These are phyloP conservation scores for Pichia occidentalis DNA, from an alignment of 805 yeast species.

Conservation along the genomic window DNA sequence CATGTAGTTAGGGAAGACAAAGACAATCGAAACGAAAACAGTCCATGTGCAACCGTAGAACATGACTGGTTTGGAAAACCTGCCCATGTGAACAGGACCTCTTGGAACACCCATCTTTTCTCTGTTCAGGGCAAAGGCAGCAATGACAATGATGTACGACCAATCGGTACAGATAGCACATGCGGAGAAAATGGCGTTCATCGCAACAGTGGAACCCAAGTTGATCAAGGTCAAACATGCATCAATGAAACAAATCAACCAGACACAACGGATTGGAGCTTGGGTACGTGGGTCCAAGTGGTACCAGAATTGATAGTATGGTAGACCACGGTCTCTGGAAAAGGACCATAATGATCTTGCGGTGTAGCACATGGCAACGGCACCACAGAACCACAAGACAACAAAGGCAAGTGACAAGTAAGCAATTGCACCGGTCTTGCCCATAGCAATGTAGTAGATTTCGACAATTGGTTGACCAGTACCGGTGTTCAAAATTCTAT, in stretches of 20 bases:
- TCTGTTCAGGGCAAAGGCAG: conserved; percentile 34
- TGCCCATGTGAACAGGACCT: conserved; percentile 43
- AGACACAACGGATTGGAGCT: conserved; percentile 40
- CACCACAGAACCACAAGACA: conserved; percentile 48
- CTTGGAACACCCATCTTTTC: conserved; percentile 38
- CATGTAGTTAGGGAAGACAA: conserved; percentile 46
- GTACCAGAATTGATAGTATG: conserved; percentile 39
- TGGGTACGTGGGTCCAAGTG: conserved; percentile 34
- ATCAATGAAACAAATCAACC: conserved; percentile 34
- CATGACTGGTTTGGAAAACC: conserved; percentile 35
- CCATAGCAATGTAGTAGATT: conserved; percentile 43
- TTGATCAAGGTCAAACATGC: conserved; percentile 41
- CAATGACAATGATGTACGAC: conserved; percentile 43
- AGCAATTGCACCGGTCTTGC: conserved; percentile 47
- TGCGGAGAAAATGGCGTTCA: conserved; percentile 49
- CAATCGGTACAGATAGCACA: conserved; percentile 44
- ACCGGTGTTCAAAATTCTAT: conserved; percentile 26
- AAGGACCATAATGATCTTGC: conserved; percentile 52
- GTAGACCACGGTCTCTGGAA: conserved; percentile 51
- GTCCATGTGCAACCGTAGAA: conserved; percentile 38
- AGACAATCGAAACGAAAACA: conserved; percentile 40
- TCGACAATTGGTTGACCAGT: conserved; percentile 51
- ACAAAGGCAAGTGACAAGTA: conserved; percentile 43
- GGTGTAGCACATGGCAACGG: conserved; percentile 43
- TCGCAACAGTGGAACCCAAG: conserved; percentile 37